Evolutionary conservation across 2,329 filamentous ascomycete genomes (phyloP), one percentile per base, ranked within the genome.

Genomic region (Macroventuria anomochaeta): DNA sequence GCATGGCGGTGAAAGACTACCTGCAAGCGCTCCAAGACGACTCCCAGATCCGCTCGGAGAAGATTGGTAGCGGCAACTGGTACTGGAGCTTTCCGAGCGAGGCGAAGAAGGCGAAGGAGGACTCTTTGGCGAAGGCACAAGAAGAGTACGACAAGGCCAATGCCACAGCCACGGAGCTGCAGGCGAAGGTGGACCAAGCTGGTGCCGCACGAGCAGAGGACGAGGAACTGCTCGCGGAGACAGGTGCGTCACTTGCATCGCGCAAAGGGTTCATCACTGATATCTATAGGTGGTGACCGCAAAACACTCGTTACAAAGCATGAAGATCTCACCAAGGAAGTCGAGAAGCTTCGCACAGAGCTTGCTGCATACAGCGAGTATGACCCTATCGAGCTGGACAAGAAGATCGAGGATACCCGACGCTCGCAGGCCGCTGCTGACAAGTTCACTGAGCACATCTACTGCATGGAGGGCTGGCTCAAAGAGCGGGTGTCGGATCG

Each of bases 31-130:
- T 89, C 17, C 76, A 78, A 7, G 85, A 88, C 63, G 87, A 89
- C 51, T 79, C 78, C 63, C 80, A 82, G 62, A 82, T 89, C 56
- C 80, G 81, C 15, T 82, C 87, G 23, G 86, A 89, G 75, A 89
- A 88, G 71, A 89, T 89, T 63, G 87, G 86, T 36, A 86, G 80
- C 58, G 86, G 85, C 23, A 89, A 89, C 69, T 89, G 86, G 86
- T 89, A 88, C 74, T 89, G 87, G 87, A 82, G 80, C 58, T 89
- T 88, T 68, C 77, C 74, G 15, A 84, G 80, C 23, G 84, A 88
- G 46, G 83, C 83, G 64, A 81, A 77, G 66, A 80, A 79, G 40
- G 69, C 73, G 15, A 76, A 75, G 50, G 75, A 83, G 52, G 59
- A 55, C 34, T 64, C 67, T 7, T 67, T 79, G 21, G 67, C 65